phyloP scores from a whole-genome alignment of 805 yeast genomes.

The Zygosaccharomyces kombuchaensis region DNA sequence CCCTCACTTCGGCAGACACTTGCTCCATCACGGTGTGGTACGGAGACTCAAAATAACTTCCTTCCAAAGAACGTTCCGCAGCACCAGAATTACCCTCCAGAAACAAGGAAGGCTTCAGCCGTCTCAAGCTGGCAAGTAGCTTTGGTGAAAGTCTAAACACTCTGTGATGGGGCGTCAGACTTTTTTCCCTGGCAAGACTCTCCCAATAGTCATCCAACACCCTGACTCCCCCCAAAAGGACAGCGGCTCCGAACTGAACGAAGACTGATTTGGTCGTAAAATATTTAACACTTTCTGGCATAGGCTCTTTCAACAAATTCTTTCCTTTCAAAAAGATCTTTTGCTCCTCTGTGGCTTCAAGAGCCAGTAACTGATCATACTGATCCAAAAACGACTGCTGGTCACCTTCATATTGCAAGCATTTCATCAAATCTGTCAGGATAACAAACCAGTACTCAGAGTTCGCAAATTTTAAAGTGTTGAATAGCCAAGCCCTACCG shows the following conservation, averaged over 20 bases:
- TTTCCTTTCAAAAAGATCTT: conserved; percentile 35
- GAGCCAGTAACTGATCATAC: conserved; percentile 37
- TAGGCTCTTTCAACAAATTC: conserved; percentile 24
- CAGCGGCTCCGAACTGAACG: conserved; percentile 48
- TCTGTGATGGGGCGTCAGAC: conserved; percentile 43
- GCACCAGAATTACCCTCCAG: background rate
- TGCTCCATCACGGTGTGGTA: conserved; percentile 28
- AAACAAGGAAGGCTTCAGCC: conserved; percentile 17
- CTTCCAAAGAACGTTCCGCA: conserved; percentile 3
- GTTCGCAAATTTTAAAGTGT: conserved; percentile 36
- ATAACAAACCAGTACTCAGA: conserved; percentile 33
- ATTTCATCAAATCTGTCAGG: conserved; percentile 34
- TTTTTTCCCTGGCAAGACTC: conserved; percentile 38
- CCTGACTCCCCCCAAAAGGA: conserved; percentile 44
- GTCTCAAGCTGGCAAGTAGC: conserved; percentile 11
- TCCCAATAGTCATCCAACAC: conserved; percentile 58
- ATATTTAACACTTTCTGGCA: conserved; percentile 20
- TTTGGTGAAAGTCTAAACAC: conserved; percentile 34
- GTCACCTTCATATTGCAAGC: conserved; percentile 40
- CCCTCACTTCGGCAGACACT: conserved; percentile 24
- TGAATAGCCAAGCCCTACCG: conserved; percentile 39
- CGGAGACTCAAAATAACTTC: conserved; percentile 21
- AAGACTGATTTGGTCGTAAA: conserved; percentile 44
- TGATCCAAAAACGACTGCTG: conserved; percentile 44
- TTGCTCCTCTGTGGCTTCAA: conserved; percentile 37